phyloP scores from a whole-genome alignment of 1,284 basidiomycete genomes.

The Gymnopus androsaceus region DNA sequence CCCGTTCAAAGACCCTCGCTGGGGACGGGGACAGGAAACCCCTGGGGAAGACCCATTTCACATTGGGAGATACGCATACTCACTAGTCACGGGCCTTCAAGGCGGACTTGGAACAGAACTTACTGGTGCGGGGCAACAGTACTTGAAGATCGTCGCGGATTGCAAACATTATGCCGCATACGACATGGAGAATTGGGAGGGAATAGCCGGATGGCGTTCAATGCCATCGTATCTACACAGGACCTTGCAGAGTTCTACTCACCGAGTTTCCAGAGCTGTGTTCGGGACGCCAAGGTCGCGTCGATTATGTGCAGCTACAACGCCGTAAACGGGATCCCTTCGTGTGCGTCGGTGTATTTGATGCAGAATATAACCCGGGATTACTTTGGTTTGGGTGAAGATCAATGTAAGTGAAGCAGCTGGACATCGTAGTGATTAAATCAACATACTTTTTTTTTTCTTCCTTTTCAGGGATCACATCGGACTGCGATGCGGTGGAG shows the following conservation, averaged over 20 bases:
- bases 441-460: conserved; percentile 39
- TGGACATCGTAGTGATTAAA: too few relatives aligned
- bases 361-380: conserved; percentile 54
- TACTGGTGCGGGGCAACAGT: conserved; percentile 27
- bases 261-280: conserved; percentile 56
- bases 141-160: conserved; percentile 52
- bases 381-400: conserved; percentile 50
- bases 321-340: conserved; percentile 58
- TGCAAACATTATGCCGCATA: conserved; percentile 64
- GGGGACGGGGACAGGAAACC: conserved; percentile 63
- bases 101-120: conserved; percentile 51
- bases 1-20: conserved; percentile 61
- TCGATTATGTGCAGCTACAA: conserved; percentile 66
- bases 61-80: conserved; percentile 53
- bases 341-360: conserved; percentile 53
- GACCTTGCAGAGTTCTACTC: conserved; percentile 58
- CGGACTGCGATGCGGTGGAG: conserved; percentile 41
- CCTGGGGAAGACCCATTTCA: conserved; percentile 61
- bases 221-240: conserved; percentile 54
- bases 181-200: conserved; percentile 57
- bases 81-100: conserved; percentile 54
- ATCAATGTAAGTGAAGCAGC: too few relatives aligned
- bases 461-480: conserved; percentile 30
- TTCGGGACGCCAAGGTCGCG: conserved; percentile 57
- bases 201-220: conserved; percentile 49